Conservation (phyloP, 495 filamentous ascomycete species). For the Clavariopsis aquatica region DNA sequence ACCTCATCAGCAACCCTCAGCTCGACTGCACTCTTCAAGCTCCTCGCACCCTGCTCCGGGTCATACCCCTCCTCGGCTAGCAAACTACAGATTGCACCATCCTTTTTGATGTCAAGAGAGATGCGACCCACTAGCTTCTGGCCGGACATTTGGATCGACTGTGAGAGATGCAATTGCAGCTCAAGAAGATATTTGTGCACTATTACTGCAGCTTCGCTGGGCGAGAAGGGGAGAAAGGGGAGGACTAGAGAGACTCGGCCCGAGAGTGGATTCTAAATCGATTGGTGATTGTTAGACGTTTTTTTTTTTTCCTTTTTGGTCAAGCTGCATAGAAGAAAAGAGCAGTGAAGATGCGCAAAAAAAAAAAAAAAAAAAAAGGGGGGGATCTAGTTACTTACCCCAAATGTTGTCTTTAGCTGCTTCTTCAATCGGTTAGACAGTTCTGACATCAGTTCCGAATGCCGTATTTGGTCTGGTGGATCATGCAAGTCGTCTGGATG, state of each 20-base stretch:
- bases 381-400: background rate
- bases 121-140: too few species aligned
- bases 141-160: too few species aligned
- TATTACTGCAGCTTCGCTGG: constrained; percentile 47
- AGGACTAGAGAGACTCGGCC: constrained; percentile 51
- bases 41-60: too few species aligned
- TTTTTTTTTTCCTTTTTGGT: too few species aligned
- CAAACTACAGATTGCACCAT: too few species aligned
- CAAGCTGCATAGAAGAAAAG: too few species aligned
- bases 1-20: too few species aligned
- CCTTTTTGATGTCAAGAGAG: too few species aligned
- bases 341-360: too few species aligned
- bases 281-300: background rate
- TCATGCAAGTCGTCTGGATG: background rate
- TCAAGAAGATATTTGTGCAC: constrained; percentile 51
- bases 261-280: constrained; percentile 42
- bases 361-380: too few species aligned
- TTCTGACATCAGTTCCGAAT: background rate
- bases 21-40: too few species aligned
- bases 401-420: background rate
- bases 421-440: constrained; percentile 53
- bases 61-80: too few species aligned
- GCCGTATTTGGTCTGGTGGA: background rate
- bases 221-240: constrained; percentile 52
- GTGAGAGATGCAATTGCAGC: background rate